Conservation (phyloP, 257 asterid genomes). For the Petunia axillaris region DNA sequence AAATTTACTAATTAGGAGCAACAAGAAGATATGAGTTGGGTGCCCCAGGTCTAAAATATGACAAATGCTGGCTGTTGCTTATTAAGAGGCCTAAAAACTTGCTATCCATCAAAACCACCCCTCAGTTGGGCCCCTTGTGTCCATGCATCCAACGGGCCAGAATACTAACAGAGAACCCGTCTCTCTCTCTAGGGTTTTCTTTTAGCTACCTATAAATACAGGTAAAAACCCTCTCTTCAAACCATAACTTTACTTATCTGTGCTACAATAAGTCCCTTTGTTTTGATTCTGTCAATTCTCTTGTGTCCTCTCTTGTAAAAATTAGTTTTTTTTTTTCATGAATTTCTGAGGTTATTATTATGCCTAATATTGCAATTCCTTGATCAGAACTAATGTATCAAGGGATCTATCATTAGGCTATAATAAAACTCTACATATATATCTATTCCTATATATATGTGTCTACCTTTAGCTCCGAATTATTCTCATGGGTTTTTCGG, state of each 20-base stretch:
- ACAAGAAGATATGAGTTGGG: too few relatives aligned
- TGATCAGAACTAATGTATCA: slow-evolving; percentile 30
- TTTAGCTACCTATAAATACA: background rate
- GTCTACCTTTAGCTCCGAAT: slow-evolving; percentile 39
- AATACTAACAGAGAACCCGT: background rate
- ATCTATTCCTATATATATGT: slow-evolving; percentile 37
- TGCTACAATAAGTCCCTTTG: rapidly evolving
- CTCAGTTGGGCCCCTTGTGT: background rate
- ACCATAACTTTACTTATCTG: background rate
- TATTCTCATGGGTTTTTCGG: slow-evolving; percentile 37
- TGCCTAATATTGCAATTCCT: slow-evolving; percentile 62
- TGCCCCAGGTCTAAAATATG: too few relatives aligned
- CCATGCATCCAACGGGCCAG: slow-evolving; percentile 4
- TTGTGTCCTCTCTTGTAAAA: background rate
- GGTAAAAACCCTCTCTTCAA: background rate
- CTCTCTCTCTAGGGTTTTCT: background rate
- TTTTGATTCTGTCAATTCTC: background rate
- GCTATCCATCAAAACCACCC: too few relatives aligned
- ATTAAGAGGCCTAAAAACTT: too few relatives aligned
- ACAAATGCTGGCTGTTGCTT: too few relatives aligned
- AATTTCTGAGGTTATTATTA: background rate
- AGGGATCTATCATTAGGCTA: slow-evolving; percentile 64
- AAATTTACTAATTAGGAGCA: too few relatives aligned
- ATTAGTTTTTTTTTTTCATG: background rate
- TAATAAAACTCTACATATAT: slow-evolving; percentile 28